Base-by-base conservation (phyloP, 2,329 filamentous ascomycete genomes). In the Cytospora chrysosperma region DNA sequence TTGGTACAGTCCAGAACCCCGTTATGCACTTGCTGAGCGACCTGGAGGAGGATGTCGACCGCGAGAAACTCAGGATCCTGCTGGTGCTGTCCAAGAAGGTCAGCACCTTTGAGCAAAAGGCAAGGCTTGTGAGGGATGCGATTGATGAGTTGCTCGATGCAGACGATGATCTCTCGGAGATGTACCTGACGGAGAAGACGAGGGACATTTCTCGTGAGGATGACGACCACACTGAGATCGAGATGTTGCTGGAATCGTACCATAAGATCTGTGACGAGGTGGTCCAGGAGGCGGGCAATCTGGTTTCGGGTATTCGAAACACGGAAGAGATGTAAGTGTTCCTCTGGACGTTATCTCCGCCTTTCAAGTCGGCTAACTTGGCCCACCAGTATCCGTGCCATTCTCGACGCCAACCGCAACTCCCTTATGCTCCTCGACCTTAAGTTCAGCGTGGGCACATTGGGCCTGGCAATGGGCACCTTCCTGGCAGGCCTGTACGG, bases 401-500 rank as follows among this genome's bases (percentile, higher is more conserved):
- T 99, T 69, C 87, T 99, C 34, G 95, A 99, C 75, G 94, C 95
- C 61, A 99, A 99, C 75, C 93, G 95, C 69, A 99, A 99, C 79
- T 91, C 93, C 10, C 90, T 99, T 68, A 99, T 99, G 95, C 83
- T 99, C 21, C 85, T 98, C 34, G 95, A 98, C 68, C 88, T 99
- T 70, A 97, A 96, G 74, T 97, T 98, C 79, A 95, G 91, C 73
- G 93, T 99, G 65, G 92, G 93, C 63, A 98, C 95, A 1, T 85
- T 99, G 5, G 93, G 93, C n/a, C 87, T 98, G 55, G 94, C 92
- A 61, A 92, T 93, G 73, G 95, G 95, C 61, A 97, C 95, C 56
- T 96, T 98, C 73, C 85, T 97, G 71, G 96, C 95, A 10, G 93
- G 93, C n/a, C 87, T 99, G n/a, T 99, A 98, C 82, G 95, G 95